These are phyloP conservation scores for Isabelozyma pseudorhagii DNA, from an alignment of 805 yeast genomes.

Conservation along the genomic window DNA sequence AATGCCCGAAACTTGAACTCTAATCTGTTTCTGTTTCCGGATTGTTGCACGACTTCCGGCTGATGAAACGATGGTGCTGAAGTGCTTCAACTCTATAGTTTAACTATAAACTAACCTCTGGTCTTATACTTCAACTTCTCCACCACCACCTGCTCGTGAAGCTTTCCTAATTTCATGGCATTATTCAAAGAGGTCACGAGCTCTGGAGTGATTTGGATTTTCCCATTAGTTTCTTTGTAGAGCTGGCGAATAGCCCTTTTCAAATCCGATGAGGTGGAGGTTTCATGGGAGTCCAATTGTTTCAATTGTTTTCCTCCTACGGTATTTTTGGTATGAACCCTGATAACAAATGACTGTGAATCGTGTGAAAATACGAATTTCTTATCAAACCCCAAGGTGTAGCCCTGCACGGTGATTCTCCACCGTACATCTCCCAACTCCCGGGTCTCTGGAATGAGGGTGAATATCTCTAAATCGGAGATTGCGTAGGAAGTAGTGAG, in stretches of 20 bases:
- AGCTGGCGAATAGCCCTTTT: conserved; percentile 4
- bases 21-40: too few relatives aligned
- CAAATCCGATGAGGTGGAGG: conserved; percentile 1
- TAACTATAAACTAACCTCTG: conserved; percentile 3
- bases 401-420: not conserved
- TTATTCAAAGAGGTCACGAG: conserved; percentile 6
- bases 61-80: too few relatives aligned
- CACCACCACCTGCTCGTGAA: conserved; percentile 8
- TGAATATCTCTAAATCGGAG: conserved; percentile 2
- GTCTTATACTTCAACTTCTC: conserved; percentile 6
- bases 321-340: conserved; percentile 5
- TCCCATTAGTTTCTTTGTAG: conserved; percentile 8
- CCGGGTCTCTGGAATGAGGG: not conserved
- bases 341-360: conserved; percentile 1
- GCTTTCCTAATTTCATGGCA: conserved; percentile 5
- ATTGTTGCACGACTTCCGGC: too few relatives aligned
- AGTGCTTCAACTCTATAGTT: too few relatives aligned
- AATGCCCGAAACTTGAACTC: too few relatives aligned
- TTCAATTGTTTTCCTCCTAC: conserved; percentile 1
- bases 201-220: conserved; percentile 5
- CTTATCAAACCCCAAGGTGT: not conserved
- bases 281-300: not conserved
- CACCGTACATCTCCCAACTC: conserved; percentile 2
- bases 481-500: conserved; percentile 1
- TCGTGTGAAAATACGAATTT: not conserved